A percentile compares a stretch with the other conserved stretches of the same genome.
Evolutionary conservation across 176 grass and related monocot species (phyloP).

Genomic region (Eremochloa ophiuroides): DNA sequence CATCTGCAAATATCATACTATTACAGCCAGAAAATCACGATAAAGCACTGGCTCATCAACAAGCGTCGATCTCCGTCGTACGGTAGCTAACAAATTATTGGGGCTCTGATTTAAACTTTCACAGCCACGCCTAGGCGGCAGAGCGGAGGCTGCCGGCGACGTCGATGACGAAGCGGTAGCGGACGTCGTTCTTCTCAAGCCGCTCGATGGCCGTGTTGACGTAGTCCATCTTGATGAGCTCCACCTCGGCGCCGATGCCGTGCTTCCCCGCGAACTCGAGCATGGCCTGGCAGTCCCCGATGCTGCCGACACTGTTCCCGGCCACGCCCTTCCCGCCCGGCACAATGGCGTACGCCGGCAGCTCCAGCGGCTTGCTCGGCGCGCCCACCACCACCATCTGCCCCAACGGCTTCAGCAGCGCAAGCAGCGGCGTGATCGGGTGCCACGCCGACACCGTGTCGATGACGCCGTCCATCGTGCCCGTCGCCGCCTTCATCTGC

Average conservation of each 20-base stretch:
- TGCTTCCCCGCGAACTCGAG: constrained; percentile 57
- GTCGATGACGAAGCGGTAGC: constrained; percentile 66
- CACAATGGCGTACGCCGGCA: constrained; percentile 48
- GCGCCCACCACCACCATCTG: constrained; percentile 58
- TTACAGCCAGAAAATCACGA: background rate
- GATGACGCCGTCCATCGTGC: constrained; percentile 67
- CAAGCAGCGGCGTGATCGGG: constrained; percentile 40
- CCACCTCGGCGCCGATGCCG: constrained; percentile 52
- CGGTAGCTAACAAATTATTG: background rate
- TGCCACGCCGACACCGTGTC: constrained; percentile 70
- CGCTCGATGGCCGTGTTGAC: constrained; percentile 62
- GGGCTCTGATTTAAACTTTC: background rate
- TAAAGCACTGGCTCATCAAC: background rate
- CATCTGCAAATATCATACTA: too few species aligned
- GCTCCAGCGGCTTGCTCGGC: constrained; percentile 58
- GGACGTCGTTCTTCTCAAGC: constrained; percentile 58
- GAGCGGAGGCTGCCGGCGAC: constrained; percentile 34
- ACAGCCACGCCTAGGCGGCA: background rate
- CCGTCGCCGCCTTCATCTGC: constrained; percentile 45
- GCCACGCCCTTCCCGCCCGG: constrained; percentile 50
- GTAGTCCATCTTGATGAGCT: constrained; percentile 67
- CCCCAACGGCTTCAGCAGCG: constrained; percentile 49
- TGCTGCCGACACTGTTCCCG: constrained; percentile 49
- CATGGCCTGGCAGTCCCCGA: constrained; percentile 67
- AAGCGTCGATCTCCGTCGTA: background rate